Evolutionary conservation across 441 rosid species (phyloP), one percentile per base, ranked within the genome.

Genomic region (Viola pubescens): DNA sequence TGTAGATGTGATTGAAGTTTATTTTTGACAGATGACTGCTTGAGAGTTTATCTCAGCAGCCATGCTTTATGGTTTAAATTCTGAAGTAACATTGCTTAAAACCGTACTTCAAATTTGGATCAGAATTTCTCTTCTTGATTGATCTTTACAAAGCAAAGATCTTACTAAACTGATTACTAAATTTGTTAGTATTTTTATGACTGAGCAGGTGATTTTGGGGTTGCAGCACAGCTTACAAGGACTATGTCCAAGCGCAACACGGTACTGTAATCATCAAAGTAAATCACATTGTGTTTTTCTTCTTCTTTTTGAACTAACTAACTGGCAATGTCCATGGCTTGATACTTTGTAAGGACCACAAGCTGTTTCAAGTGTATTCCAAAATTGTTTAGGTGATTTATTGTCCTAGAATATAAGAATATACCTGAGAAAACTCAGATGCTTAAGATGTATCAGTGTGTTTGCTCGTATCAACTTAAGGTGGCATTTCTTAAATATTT

Each of bases 221-320:
- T 94, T 73, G 99, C 99, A 8, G 97, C 97, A 10, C 99, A 94
- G 68, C 96, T 94, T 65, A 90, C 97, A 4, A 82, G 99, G 73
- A 94, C 99, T 67, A 94, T 94, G 99, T 94, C 99, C 48, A 94
- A 94, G 77, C 88, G 97, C 67, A 94, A 94, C 72, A 94, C 99
- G 73, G 99, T 89, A 84, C 53, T 12, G 54, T 14, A 42, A 59
- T 54, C 42, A 48, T 19, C 52, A 41, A 49, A 49, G 4, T 55
- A 0, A 13, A 50, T 8, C 64, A 58, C 58, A 44, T 5, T 59
- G n/a, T 54, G 9, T 45, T 37, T n/a, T 12, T n/a, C 1, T 6
- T 60, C 47, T 60, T 16, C 34, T 26, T 26, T 26, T 2, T 26
- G 34, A 26, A 26, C 34, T 26, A 26, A 26, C 34, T 26, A 26